Evolutionary conservation across 2,329 filamentous ascomycete species (phyloP).

Genomic region (Pseudodiploospora longispora): DNA sequence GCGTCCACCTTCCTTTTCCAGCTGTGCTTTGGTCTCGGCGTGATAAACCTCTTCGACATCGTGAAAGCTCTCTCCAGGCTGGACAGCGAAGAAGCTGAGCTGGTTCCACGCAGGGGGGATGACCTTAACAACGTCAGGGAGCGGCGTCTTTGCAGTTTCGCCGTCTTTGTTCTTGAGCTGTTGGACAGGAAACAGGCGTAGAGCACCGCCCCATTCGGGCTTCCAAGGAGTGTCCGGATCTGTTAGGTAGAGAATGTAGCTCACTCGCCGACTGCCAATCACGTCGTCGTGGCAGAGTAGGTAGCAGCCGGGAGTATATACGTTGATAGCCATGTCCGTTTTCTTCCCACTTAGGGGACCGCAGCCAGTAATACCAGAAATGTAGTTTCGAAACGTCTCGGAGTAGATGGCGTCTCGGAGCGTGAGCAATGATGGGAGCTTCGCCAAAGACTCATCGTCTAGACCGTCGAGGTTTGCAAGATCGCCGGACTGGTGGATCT

Average conservation of each 20-base stretch:
- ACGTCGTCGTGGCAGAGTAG: conserved; percentile 97
- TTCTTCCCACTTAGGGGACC: conserved; percentile 85
- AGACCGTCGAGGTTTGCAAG: conserved; percentile 93
- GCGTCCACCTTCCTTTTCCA: conserved; percentile 61
- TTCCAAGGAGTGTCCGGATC: conserved; percentile 90
- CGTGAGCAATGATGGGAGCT: conserved; percentile 79
- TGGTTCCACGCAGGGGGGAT: conserved; percentile 97
- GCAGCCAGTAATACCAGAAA: conserved; percentile 76
- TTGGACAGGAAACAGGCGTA: conserved; percentile 74
- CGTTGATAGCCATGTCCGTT: conserved; percentile 98
- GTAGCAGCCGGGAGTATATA: conserved; percentile 94
- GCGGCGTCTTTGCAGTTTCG: conserved; percentile 69
- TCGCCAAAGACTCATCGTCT: conserved; percentile 74
- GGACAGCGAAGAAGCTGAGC: conserved; percentile 94
- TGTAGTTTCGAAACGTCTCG: conserved; percentile 76
- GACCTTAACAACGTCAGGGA: conserved; percentile 67
- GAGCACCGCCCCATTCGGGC: conserved; percentile 82
- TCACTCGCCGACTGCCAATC: conserved; percentile 90
- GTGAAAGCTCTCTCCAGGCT: conserved; percentile 97
- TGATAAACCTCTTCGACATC: conserved; percentile 97
- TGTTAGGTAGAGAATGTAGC: conserved; percentile 93
- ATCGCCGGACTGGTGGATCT: conserved; percentile 97
- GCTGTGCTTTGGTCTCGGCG: conserved; percentile 48
- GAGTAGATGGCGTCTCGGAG: conserved; percentile 96
- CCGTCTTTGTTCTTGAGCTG: conserved; percentile 55